These are phyloP conservation scores for Byssochlamys sp. DNA, from an alignment of 2,329 filamentous ascomycete species.

Conservation along the genomic window DNA sequence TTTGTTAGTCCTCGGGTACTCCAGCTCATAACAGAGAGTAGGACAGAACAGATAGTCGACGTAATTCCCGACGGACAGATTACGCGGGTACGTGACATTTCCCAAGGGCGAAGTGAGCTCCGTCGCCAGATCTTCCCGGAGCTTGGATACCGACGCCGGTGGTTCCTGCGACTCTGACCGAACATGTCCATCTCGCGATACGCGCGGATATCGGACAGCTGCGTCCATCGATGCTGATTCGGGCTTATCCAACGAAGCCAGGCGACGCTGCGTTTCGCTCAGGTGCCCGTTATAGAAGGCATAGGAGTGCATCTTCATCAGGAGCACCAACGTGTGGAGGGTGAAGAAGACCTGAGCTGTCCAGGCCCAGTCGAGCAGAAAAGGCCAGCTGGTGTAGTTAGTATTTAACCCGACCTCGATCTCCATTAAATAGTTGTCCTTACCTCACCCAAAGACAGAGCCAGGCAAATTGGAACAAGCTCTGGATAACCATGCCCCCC, in stretches of 20 bases:
- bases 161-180: slow-evolving; percentile 27
- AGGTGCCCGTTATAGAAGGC: slow-evolving; percentile 97
- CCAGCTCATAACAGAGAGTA: slow-evolving; percentile 92
- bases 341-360: slow-evolving; percentile 92
- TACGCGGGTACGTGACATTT: slow-evolving; percentile 78
- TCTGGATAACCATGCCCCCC: slow-evolving; percentile 74
- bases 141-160: slow-evolving; percentile 50
- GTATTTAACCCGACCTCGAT: neutral
- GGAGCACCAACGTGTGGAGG: slow-evolving; percentile 76
- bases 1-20: slow-evolving; percentile 73
- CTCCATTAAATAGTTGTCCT: slow-evolving; percentile 15
- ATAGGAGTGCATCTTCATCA: slow-evolving; percentile 99
- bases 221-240: slow-evolving; percentile 54
- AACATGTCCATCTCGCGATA: slow-evolving; percentile 25
- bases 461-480: slow-evolving; percentile 70
- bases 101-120: slow-evolving; percentile 88
- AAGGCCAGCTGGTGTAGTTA: slow-evolving; percentile 54
- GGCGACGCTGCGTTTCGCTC: slow-evolving; percentile 70
- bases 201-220: slow-evolving; percentile 65
- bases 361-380: slow-evolving; percentile 84
- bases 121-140: slow-evolving; percentile 77
- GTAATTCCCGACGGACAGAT: slow-evolving; percentile 75
- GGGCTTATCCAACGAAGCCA: slow-evolving; percentile 73
- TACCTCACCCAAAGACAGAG: slow-evolving; percentile 67
- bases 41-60: slow-evolving; percentile 81